A percentile compares a stretch with the other conserved stretches of the same genome.
phyloP scores from a whole-genome alignment of 495 filamentous ascomycete species.

The Daldinia bambusicola region DNA sequence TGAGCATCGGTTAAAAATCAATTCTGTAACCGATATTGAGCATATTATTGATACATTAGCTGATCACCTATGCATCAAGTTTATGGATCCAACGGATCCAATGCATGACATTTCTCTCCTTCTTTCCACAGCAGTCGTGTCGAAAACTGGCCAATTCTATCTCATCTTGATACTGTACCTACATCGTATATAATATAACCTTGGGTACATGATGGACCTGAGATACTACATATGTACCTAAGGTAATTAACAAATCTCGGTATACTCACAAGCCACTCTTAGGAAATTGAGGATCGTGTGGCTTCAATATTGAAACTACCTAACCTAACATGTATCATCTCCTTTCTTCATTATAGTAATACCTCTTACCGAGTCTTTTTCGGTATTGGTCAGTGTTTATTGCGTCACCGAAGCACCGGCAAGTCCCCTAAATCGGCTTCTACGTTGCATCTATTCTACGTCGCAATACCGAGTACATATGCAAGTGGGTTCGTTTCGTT shows the following conservation, averaged over 20 bases:
- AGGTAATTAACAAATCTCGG: not conserved
- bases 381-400: constrained; percentile 12
- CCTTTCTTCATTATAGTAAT: not conserved
- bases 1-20: not conserved
- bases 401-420: constrained; percentile 27
- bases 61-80: not conserved
- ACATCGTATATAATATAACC: too few species aligned
- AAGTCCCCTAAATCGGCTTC: constrained; percentile 32
- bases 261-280: not conserved
- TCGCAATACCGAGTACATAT: constrained; percentile 27
- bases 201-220: too few species aligned
- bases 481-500: constrained; percentile 24
- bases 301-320: not conserved
- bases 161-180: not conserved
- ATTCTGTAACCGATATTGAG: not conserved
- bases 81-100: not conserved
- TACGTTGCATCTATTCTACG: constrained; percentile 34
- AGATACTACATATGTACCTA: too few species aligned
- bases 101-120: not conserved
- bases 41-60: constrained; percentile 5
- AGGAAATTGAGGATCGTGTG: not conserved
- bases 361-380: constrained; percentile 23
- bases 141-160: not conserved
- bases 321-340: too few species aligned
- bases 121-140: not conserved